Conservation (phyloP, 805 yeast genomes). For the Zygosaccharomyces lentus region DNA sequence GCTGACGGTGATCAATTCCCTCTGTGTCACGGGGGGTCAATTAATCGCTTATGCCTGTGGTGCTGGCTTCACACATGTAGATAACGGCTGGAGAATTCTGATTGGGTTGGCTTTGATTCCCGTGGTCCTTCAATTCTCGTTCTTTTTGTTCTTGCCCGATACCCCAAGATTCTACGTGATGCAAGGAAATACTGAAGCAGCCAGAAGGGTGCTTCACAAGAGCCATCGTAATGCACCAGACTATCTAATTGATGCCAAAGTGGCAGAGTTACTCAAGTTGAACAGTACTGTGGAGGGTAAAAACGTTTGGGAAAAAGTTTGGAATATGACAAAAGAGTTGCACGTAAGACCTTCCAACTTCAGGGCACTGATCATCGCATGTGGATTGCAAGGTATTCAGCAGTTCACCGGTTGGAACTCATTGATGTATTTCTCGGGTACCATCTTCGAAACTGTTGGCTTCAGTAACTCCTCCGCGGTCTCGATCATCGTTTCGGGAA, state of each 20-base stretch:
- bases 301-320: constrained; percentile 45
- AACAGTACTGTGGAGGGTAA: constrained; percentile 46
- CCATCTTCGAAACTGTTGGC: constrained; percentile 88
- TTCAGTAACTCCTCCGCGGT: constrained; percentile 90
- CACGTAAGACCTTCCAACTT: constrained; percentile 73
- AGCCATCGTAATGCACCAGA: constrained; percentile 63
- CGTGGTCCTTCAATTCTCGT: constrained; percentile 66
- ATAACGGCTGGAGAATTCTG: constrained; percentile 88
- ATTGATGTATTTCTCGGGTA: constrained; percentile 89
- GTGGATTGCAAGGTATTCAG: constrained; percentile 94
- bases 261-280: constrained; percentile 55
- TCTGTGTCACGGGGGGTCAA: constrained; percentile 94
- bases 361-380: constrained; percentile 83
- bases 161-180: constrained; percentile 88
- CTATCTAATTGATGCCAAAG: constrained; percentile 58
- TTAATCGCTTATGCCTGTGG: constrained; percentile 90
- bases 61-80: constrained; percentile 69
- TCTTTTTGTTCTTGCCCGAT: constrained; percentile 86
- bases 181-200: constrained; percentile 60
- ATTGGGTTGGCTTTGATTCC: constrained; percentile 92
- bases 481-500: constrained; percentile 87
- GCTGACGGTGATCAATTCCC: constrained; percentile 78
- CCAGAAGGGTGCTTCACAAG: constrained; percentile 58
- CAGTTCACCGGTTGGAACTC: constrained; percentile 97
- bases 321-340: constrained; percentile 58